Conservation (phyloP, 495 filamentous ascomycete genomes). For the Staphylotrichum longicolle region DNA sequence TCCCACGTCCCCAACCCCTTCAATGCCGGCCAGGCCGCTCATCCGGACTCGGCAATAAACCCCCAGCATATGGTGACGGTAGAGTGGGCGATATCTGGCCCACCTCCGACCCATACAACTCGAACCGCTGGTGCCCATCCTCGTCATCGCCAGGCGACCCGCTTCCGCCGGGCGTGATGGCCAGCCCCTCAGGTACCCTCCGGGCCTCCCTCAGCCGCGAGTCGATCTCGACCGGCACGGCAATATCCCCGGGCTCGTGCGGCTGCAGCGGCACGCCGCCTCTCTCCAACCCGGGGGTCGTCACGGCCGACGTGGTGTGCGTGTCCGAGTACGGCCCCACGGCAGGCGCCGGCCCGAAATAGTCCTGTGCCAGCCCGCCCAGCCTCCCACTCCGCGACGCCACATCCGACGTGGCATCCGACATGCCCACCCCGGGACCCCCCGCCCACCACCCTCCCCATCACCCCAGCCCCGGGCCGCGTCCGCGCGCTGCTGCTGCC, state of each 20-base stretch:
- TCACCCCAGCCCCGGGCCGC: background rate
- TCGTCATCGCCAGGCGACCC: background rate
- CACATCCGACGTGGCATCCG: conserved; percentile 32
- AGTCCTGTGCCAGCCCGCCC: conserved; percentile 31
- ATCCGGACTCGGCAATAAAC: conserved; percentile 8
- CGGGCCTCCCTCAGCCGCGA: conserved; percentile 17
- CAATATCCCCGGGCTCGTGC: conserved; percentile 35
- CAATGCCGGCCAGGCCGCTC: background rate
- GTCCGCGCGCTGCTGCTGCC: conserved; percentile 5
- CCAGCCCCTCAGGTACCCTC: background rate
- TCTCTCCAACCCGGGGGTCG: conserved; percentile 22
- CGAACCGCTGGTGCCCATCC: conserved; percentile 21
- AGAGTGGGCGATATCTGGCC: conserved; percentile 12
- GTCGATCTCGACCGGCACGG: conserved; percentile 38
- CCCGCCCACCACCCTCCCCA: background rate
- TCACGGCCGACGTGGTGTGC: conserved; percentile 16
- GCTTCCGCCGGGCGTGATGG: background rate
- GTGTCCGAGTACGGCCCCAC: conserved; percentile 39
- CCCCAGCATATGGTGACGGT: conserved; percentile 1
- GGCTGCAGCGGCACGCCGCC: conserved; percentile 31
- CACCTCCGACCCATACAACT: conserved; percentile 30
- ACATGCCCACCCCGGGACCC: conserved; percentile 26
- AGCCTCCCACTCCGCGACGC: conserved; percentile 25
- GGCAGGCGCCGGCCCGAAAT: conserved; percentile 28
- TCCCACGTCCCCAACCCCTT: background rate